Evolutionary conservation across 2,329 filamentous ascomycete species (phyloP).

Genomic region (Colletotrichum sp.): DNA sequence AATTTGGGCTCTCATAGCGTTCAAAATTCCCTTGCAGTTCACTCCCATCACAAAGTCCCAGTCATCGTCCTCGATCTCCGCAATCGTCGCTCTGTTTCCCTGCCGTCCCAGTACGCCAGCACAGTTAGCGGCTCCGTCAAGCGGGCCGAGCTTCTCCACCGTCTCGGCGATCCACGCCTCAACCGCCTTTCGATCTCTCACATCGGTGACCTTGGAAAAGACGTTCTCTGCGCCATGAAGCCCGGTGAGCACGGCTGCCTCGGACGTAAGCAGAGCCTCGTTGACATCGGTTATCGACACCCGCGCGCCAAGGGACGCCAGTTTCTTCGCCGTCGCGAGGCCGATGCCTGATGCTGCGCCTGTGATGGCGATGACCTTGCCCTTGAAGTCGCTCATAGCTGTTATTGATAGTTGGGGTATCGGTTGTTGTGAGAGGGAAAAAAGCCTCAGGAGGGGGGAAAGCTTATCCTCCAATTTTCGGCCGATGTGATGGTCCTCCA

Average conservation of each 20-base stretch:
- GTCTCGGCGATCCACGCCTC: conserved; percentile 35
- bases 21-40: conserved; percentile 53
- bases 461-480: neutral
- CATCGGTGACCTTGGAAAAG: conserved; percentile 16
- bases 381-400: conserved; percentile 20
- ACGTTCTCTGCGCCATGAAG: neutral
- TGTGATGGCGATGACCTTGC: conserved; percentile 53
- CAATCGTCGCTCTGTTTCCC: conserved; percentile 17
- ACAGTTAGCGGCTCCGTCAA: conserved; percentile 50
- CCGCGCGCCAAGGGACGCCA: conserved; percentile 46
- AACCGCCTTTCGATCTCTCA: conserved; percentile 18
- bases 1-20: conserved; percentile 55
- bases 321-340: conserved; percentile 48
- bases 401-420: neutral
- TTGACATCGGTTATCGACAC: conserved; percentile 55
- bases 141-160: conserved; percentile 34
- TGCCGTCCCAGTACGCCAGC: conserved; percentile 26
- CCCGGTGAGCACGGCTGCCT: neutral
- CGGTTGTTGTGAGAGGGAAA: neutral
- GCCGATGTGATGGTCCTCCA: neutral
- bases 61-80: conserved; percentile 38
- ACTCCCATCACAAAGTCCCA: conserved; percentile 49
- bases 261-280: conserved; percentile 30
- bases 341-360: conserved; percentile 57
- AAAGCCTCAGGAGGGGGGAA: neutral